Evolutionary conservation across 1,284 basidiomycete species (phyloP), one percentile per base, ranked within the genome.

Genomic region (Sanghuangporus sanghuang): DNA sequence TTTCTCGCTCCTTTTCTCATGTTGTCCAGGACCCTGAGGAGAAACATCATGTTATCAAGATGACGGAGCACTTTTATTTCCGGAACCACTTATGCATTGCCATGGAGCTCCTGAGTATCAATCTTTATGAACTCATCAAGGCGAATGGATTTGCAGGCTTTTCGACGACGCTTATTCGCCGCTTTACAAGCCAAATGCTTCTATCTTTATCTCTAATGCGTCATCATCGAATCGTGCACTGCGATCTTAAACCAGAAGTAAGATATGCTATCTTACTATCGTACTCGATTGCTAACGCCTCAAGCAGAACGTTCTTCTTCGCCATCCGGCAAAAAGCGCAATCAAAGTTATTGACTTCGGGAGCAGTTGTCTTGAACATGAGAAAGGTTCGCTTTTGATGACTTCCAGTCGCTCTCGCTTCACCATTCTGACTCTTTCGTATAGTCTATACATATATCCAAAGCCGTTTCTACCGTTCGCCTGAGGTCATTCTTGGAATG

Each of bases 291-390:
- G 23, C 35, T 39, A 27, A 48, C 44, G 16, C 57, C 54, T n/a
- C 46, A 57, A 67, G 7, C 68, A 96, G 93, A 99, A 99, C 71
- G 95, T 99, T 52, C 79, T 99, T 6, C 80, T 99, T 56, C 88
- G 89, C 61, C 96, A 99, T 75, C 97, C 97, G 14, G 88, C 92
- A 11, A 97, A 95, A 81, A 97, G 95, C 71, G 95, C 88, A 3
- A 93, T 99, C 76, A 98, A 98, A 77, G 95, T 98, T 66, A 99
- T 99, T 70, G 97, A 99, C 76, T 99, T 99, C 75, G 97, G 97
- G 48, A 96, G 94, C 71, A 98, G 95, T 73, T 99, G 97, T 76
- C 92, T 98, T 69, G 97, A 99, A 75, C 91, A 98, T 71, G 97
- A 99, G 78, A 99, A 98, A 80, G 96, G 95, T 96, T 71, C 70